These are phyloP conservation scores for Cubamyces lactineus DNA, from an alignment of 768 basidiomycete genomes.

Conservation along the genomic window DNA sequence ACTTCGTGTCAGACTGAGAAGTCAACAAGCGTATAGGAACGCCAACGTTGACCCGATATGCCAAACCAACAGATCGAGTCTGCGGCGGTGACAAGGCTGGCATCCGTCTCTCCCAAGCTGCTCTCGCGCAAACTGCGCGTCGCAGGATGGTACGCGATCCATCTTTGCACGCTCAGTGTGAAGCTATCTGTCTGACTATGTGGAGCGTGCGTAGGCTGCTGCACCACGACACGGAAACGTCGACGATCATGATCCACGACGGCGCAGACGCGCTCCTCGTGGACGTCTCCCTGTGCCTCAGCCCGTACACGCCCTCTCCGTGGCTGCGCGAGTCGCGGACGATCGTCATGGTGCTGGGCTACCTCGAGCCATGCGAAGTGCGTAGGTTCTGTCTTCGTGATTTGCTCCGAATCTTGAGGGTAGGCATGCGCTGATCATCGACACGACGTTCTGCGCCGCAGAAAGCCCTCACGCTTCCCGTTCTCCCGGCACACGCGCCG, in stretches of 20 bases:
- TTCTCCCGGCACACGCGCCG: constrained; percentile 22
- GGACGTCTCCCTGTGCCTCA: constrained; percentile 57
- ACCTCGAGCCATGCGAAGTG: constrained; percentile 56
- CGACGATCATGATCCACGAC: constrained; percentile 53
- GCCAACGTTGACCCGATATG: not conserved
- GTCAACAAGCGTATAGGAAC: no score
- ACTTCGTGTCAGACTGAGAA: no score
- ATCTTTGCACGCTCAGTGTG: constrained; percentile 1
- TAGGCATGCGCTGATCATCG: no score
- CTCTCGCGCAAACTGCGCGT: constrained; percentile 59
- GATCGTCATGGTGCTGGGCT: constrained; percentile 58
- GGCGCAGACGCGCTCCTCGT: constrained; percentile 55
- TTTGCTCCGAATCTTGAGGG: constrained; percentile 10
- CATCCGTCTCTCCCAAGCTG: constrained; percentile 42
- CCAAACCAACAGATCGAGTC: constrained; percentile 24
- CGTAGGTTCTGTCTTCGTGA: constrained; percentile 29
- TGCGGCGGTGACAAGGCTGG: constrained; percentile 43
- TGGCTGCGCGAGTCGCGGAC: constrained; percentile 61
- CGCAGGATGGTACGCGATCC: constrained; percentile 55
- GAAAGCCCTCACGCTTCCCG: constrained; percentile 11
- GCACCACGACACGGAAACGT: constrained; percentile 54
- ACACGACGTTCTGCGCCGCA: not conserved
- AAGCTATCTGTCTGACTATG: no score
- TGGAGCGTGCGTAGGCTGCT: constrained; percentile 48
- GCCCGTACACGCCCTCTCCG: constrained; percentile 29